Evolutionary conservation across 495 filamentous ascomycete genomes (phyloP), one percentile per base, ranked within the genome.

Genomic region (Cryomyces minteri): DNA sequence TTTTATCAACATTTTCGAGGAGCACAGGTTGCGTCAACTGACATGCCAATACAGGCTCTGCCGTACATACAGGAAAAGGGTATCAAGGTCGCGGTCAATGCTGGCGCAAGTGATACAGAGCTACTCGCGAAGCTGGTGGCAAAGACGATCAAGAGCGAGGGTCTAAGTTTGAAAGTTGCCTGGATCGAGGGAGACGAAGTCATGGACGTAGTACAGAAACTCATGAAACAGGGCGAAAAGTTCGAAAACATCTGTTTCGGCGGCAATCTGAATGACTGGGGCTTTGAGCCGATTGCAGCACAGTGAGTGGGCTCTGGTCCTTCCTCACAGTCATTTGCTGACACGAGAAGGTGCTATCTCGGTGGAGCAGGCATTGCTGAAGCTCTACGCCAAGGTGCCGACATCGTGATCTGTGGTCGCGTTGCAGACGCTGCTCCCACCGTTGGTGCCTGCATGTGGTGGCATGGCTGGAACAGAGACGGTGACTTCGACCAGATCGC

Each of bases 371-470:
- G 67, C 0, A 68, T 75, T 41, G 65, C 61, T 0, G 62, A 59
- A 9, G 71, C 65, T 12, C 49, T 75, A 0, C 51, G 58, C 18
- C 52, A 63, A 11, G 72, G 72, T 11, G 69, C 69, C 0, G 68
- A 74, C 42, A 73, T 76, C 41, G 67, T 76, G 39, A 62, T 76
- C 25, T 74, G 68, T 45, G 72, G 72, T 38, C 64, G 72, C 31
- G 71, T 74, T 1, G 64, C 70, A 2, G 71, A 76, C 54, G 72
- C 72, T 41, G 64, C 67, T 0, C 70, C 47, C 11, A 43, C 69
- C 1, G 64, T 46, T 25, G 44, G 36, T 46, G 67, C 69, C 3
- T 63, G 59, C 11, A 42, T 42, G 42, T 74, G 55, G 54, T 70
- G 62, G 52, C 66, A 72, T 49, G 56, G 55, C 41, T 70, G 69